Evolutionary conservation across 352 stramenopile genomes (phyloP).

Genomic region (Globisporangium rhizosaccharum): DNA sequence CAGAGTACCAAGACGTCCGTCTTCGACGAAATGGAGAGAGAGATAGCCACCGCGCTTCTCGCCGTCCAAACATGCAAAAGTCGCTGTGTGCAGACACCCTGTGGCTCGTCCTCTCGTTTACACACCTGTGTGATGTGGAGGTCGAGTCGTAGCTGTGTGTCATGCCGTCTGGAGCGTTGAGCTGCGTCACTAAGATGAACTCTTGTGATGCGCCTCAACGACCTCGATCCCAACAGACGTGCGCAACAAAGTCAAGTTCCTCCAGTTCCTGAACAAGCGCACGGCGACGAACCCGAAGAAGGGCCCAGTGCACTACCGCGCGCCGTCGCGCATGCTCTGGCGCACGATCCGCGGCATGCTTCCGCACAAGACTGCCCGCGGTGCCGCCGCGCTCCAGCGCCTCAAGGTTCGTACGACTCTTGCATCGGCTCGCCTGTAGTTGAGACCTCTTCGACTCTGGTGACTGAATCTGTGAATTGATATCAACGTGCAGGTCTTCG

Average conservation of each 20-base stretch:
- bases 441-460: not conserved
- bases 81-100: constrained; percentile 87
- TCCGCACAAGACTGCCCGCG: constrained; percentile 97
- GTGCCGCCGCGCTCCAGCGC: constrained; percentile 92
- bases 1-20: constrained; percentile 4
- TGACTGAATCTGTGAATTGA: not conserved
- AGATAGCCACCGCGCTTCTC: constrained; percentile 11
- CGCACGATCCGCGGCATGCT: constrained; percentile 97
- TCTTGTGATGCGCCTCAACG: constrained; percentile 20
- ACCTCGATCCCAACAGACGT: constrained; percentile 60
- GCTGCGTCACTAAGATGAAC: constrained; percentile 5
- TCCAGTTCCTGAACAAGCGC: constrained; percentile 98
- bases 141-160: constrained; percentile 41
- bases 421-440: not conserved
- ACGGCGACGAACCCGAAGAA: constrained; percentile 97
- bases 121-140: constrained; percentile 3
- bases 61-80: constrained; percentile 86
- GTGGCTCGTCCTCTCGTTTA: constrained; percentile 17
- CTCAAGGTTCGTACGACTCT: constrained; percentile 76
- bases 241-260: constrained; percentile 97
- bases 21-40: constrained; percentile 9
- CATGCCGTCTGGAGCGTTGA: constrained; percentile 61
- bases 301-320: constrained; percentile 98
- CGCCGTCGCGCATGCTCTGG: constrained; percentile 92
- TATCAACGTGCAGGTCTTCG: constrained; percentile 83